Evolutionary conservation across 192 early-diverging fungal genomes (phyloP).

Genomic region (Paraglomus occultum): DNA sequence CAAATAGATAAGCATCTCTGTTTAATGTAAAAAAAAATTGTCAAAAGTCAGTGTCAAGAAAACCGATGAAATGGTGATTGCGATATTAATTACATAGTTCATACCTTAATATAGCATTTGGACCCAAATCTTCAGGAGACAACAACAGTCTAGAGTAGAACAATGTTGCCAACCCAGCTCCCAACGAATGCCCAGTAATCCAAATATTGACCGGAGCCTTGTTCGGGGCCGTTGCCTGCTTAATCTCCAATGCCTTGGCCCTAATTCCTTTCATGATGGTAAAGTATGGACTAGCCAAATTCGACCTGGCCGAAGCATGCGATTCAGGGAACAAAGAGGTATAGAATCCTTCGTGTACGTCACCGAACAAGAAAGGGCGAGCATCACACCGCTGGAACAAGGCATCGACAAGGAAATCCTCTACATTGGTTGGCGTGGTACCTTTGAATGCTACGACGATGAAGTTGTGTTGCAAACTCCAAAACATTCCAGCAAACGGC

Average conservation of each 20-base stretch:
- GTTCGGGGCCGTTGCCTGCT: slow-evolving; percentile 14
- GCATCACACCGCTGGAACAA: slow-evolving; percentile 51
- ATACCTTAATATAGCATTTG: slow-evolving; percentile 4
- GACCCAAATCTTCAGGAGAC: slow-evolving; percentile 25
- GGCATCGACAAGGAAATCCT: slow-evolving; percentile 47
- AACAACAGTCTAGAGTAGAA: slow-evolving; percentile 45
- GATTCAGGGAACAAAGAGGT: slow-evolving; percentile 44
- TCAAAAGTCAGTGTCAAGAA: background rate
- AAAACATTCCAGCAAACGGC: slow-evolving; percentile 51
- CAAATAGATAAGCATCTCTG: slow-evolving; percentile 46
- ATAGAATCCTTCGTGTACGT: slow-evolving; percentile 55
- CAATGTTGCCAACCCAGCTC: slow-evolving; percentile 44
- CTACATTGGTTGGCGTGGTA: slow-evolving; percentile 49
- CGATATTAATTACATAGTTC: no score
- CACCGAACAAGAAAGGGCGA: slow-evolving; percentile 47
- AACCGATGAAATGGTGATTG: background rate
- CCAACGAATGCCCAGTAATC: slow-evolving; percentile 56
- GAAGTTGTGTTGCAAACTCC: slow-evolving; percentile 39
- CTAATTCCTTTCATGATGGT: slow-evolving; percentile 44
- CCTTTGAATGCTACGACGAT: slow-evolving; percentile 51
- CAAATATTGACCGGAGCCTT: slow-evolving; percentile 45
- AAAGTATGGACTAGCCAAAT: slow-evolving; percentile 36
- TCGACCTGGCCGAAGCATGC: slow-evolving; percentile 7
- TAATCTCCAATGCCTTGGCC: slow-evolving; percentile 30
- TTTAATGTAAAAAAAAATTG: slow-evolving; percentile 33